Base-by-base conservation (phyloP, 2,329 filamentous ascomycete genomes). In the Penicillium thymicola region DNA sequence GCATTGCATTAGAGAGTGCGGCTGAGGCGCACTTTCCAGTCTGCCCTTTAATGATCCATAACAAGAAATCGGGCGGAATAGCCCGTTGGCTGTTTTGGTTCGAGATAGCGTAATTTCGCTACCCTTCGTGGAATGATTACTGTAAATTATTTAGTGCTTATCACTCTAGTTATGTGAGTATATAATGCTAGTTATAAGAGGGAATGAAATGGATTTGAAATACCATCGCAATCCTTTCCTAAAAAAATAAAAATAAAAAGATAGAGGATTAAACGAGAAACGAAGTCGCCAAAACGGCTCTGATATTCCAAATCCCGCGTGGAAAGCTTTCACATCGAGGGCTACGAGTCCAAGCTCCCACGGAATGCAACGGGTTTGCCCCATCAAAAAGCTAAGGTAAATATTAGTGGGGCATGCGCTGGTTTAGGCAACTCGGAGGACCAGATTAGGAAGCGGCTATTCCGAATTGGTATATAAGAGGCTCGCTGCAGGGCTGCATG, bases 331-430 rank as follows among this genome's bases (percentile, higher is more conserved):
- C 55, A 34, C 40, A 44, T 44, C 28, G 7, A 16, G n/a, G 16
- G 13, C 21, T 14, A 5, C 9, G 14, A 46, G 57, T 58, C 58
- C 58, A 59, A 64, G 61, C 62, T 65, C 51, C 55, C 54, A 60
- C 46, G 57, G 57, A 55, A 58, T 56, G 21, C 43, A 64, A 65
- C 60, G 60, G 62, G 62, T 54, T 58, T 59, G 51, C 60, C 55
- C 62, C 62, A 61, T 61, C 16, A 16, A n/a, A 51, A 42, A 44
- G 30, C 41, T 48, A 27, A 37, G 43, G 36, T 25, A 25, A 34
- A 46, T 43, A 43, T 28, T 9, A 43, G 53, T 41, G 45, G 34
- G 51, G 13, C 27, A 8, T 36, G 28, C 37, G 36, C 43, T 51
- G 50, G 37, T 55, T 55, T 51, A 44, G 58, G 62, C 44, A 55